Percentiles rank a stretch among this genome's conserved stretches.
These are phyloP conservation scores for Cyberlindnera petersonii DNA, from an alignment of 805 yeast genomes.

Conservation along the genomic window DNA sequence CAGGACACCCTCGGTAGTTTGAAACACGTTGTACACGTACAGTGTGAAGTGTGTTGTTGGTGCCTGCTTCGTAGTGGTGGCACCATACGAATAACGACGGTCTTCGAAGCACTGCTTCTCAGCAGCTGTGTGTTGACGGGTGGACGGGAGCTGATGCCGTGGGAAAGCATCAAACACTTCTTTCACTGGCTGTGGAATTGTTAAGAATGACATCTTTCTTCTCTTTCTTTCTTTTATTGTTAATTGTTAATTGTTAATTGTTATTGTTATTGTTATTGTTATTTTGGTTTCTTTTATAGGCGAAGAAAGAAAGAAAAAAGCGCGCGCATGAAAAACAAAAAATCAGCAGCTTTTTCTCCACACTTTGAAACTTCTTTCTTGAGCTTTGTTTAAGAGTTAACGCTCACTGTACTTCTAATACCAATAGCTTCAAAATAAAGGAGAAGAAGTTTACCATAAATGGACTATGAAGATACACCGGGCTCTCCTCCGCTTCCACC, in stretches of 20 bases:
- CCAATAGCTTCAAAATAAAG: no score
- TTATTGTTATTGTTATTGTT: not conserved
- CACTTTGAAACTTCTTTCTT: not conserved
- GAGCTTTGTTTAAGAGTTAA: not conserved
- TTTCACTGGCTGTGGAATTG: slow-evolving; percentile 41
- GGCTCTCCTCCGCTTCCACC: slow-evolving; percentile 26
- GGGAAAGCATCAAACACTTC: slow-evolving; percentile 52
- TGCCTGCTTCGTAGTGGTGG: slow-evolving; percentile 13
- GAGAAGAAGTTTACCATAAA: no score
- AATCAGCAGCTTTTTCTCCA: slow-evolving; percentile 1
- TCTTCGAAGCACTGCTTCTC: slow-evolving; percentile 23
- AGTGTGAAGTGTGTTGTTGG: slow-evolving; percentile 39
- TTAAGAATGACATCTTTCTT: slow-evolving; percentile 7
- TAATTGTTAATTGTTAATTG: no score
- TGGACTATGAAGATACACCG: slow-evolving; percentile 22
- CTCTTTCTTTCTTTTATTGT: not conserved
- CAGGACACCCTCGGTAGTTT: slow-evolving; percentile 29
- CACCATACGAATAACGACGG: slow-evolving; percentile 26
- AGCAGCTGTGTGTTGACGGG: slow-evolving; percentile 27
- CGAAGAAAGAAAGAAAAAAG: not conserved
- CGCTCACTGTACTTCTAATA: no score
- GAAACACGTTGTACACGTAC: slow-evolving; percentile 49
- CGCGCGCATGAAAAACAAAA: not conserved
- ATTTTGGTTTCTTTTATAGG: not conserved
- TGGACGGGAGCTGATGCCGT: slow-evolving; percentile 37